Percentiles rank a stretch among this genome's conserved stretches.
Conservation (phyloP, 441 rosid genomes). For the Gossypium gossypioides region DNA sequence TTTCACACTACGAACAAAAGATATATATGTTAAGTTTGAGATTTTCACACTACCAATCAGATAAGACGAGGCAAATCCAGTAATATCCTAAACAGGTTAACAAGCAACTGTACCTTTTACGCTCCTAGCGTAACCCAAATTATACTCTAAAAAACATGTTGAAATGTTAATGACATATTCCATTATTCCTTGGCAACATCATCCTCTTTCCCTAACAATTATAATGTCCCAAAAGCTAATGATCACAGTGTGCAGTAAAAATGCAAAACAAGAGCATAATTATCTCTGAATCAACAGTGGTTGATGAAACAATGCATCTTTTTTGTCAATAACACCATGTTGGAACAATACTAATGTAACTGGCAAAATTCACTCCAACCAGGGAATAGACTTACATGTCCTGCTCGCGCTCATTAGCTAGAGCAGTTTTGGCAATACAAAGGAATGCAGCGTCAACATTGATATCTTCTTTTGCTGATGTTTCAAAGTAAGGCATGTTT, state of each 20-base stretch:
- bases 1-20: not conserved
- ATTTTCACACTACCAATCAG: not conserved
- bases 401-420: conserved; percentile 70
- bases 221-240: not conserved
- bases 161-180: not conserved
- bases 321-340: not conserved
- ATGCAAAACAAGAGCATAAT: not conserved
- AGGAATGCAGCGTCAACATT: conserved; percentile 80
- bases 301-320: not conserved
- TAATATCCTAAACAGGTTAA: not conserved
- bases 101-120: not conserved
- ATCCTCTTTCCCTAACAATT: not conserved
- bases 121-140: not conserved
- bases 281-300: not conserved
- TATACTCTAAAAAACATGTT: not conserved
- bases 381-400: conserved; percentile 55
- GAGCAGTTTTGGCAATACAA: conserved; percentile 69
- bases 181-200: not conserved
- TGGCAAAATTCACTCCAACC: not conserved
- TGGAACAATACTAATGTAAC: not conserved
- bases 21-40: not conserved
- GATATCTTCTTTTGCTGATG: conserved; percentile 89
- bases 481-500: conserved; percentile 78
- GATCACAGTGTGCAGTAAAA: not conserved
- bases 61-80: not conserved